phyloP scores from a whole-genome alignment of 306 rosid species.

The Rosa chinensis region DNA sequence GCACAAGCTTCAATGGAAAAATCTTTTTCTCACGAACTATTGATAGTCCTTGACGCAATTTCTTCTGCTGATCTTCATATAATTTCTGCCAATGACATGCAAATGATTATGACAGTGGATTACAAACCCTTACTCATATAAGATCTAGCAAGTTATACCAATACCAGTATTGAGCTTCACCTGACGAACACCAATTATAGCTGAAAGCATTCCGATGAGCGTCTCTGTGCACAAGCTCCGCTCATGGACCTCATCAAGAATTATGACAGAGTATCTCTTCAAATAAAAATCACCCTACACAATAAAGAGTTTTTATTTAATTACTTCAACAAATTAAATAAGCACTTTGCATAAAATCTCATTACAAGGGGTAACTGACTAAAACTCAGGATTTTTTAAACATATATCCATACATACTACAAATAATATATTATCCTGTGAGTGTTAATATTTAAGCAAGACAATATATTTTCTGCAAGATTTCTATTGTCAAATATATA shows the following conservation, averaged over 20 bases:
- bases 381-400: no score
- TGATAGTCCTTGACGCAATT: conserved; percentile 46
- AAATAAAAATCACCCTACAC: conserved; percentile 74
- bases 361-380: no score
- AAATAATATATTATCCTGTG: no score
- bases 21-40: conserved; percentile 51
- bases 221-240: conserved; percentile 95
- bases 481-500: no score
- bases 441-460: no score
- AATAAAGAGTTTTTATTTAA: not conserved
- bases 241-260: conserved; percentile 97
- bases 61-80: conserved; percentile 46
- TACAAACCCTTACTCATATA: not conserved
- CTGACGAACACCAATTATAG: not conserved
- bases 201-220: conserved; percentile 89
- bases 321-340: no score
- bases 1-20: conserved; percentile 81
- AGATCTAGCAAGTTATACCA: not conserved
- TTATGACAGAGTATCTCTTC: conserved; percentile 74
- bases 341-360: no score
- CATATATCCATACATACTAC: no score
- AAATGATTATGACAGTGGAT: not conserved
- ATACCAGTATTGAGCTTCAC: conserved; percentile 4
- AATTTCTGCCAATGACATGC: conserved; percentile 41
- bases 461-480: no score